Percentiles rank a stretch among this genome's conserved stretches.
These are phyloP conservation scores for Toxicodendron radicans DNA, from an alignment of 345 rosid species.

Conservation along the genomic window DNA sequence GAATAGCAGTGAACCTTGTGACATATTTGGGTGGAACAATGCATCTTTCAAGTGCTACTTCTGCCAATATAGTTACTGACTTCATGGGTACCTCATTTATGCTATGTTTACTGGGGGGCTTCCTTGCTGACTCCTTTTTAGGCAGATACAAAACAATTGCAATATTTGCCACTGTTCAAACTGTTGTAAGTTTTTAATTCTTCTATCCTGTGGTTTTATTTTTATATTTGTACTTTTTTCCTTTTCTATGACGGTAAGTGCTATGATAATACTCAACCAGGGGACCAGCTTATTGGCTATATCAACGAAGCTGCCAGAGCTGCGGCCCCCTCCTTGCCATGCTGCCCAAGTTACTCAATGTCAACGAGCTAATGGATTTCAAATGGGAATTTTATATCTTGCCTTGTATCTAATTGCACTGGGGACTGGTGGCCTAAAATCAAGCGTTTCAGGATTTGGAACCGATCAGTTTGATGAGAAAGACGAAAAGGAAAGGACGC, in stretches of 20 bases:
- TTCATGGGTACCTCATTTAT: conserved; percentile 70
- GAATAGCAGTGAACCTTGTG: conserved; percentile 76
- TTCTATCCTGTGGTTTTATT: background rate
- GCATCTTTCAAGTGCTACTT: conserved; percentile 64
- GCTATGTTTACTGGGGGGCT: conserved; percentile 70
- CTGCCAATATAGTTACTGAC: conserved; percentile 68
- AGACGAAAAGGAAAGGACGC: conserved; percentile 52
- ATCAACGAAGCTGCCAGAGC: conserved; percentile 54
- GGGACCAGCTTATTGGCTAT: conserved; percentile 71
- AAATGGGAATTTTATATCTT: conserved; percentile 70
- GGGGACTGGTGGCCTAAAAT: conserved; percentile 76
- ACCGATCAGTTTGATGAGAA: conserved; percentile 71
- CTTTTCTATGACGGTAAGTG: background rate
- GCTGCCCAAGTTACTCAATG: conserved; percentile 37
- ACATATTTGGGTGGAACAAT: conserved; percentile 63
- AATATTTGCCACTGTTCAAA: conserved; percentile 62
- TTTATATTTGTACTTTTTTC: background rate
- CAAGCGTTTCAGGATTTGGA: conserved; percentile 71
- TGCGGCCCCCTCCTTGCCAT: conserved; percentile 68
- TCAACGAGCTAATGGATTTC: conserved; percentile 52
- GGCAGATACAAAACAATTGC: conserved; percentile 74
- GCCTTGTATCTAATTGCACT: conserved; percentile 53
- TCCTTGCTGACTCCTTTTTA: conserved; percentile 67
- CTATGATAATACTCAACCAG: conserved; percentile 30
- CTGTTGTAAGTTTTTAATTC: conserved; percentile 42